Conservation (phyloP, 1,284 basidiomycete genomes). For the Heterobasidion parviporum region DNA sequence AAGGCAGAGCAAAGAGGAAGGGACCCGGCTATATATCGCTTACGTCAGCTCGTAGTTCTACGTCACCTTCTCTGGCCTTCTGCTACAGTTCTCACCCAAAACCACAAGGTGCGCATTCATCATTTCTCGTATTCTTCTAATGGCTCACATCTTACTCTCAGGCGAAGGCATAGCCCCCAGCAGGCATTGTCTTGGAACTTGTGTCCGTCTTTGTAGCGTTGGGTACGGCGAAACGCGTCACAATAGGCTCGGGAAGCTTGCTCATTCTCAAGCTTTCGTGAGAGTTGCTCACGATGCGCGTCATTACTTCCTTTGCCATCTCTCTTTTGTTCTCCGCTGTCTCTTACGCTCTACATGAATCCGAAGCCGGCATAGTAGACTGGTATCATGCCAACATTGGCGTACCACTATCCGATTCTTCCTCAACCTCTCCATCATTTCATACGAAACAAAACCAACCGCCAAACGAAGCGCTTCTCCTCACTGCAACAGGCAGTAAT, state of each 20-base stretch:
- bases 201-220: not conserved
- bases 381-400: conserved; percentile 79
- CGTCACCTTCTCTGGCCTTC: not conserved
- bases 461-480: conserved; percentile 40
- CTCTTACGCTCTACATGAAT: conserved; percentile 48
- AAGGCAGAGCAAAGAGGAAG: not conserved
- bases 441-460: conserved; percentile 27
- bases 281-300: not conserved
- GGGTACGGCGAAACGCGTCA: not conserved
- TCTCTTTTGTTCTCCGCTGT: not conserved
- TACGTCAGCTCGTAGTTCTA: not conserved
- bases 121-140: too few species aligned
- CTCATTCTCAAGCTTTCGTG: too few species aligned
- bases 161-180: not conserved
- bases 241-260: not conserved
- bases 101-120: not conserved
- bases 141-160: too few species aligned
- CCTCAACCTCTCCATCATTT: conserved; percentile 47
- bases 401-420: conserved; percentile 45
- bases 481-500: conserved; percentile 71
- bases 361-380: conserved; percentile 78
- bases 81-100: not conserved
- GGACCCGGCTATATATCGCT: not conserved
- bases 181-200: not conserved
- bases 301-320: conserved; percentile 1